These are phyloP conservation scores for Polysphondylium violaceum DNA, from an alignment of 78 protist genomes.

Conservation along the genomic window DNA sequence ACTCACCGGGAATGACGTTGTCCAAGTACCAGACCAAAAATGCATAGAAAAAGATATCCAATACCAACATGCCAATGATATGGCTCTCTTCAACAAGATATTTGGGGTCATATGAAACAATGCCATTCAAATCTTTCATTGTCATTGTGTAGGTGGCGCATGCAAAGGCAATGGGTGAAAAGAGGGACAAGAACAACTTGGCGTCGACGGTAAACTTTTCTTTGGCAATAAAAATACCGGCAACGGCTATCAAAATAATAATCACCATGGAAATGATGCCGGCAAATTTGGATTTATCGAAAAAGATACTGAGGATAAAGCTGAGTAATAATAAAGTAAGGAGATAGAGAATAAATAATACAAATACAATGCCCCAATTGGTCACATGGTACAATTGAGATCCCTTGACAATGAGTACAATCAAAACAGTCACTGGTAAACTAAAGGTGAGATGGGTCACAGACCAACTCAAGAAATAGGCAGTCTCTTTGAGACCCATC, in stretches of 20 bases:
- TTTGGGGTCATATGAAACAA: neutral
- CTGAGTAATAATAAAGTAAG: neutral
- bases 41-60: conserved; percentile 40
- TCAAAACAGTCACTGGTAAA: conserved; percentile 6
- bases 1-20: conserved; percentile 29
- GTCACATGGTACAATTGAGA: neutral
- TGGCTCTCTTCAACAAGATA: neutral
- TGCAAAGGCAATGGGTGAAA: conserved; percentile 34
- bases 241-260: neutral
- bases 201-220: neutral
- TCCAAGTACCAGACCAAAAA: conserved; percentile 50
- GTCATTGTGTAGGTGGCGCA: conserved; percentile 24
- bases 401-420: conserved; percentile 6
- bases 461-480: conserved; percentile 37
- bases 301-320: conserved; percentile 4
- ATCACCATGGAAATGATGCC: conserved; percentile 3
- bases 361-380: neutral
- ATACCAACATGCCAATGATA: conserved; percentile 38
- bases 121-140: neutral
- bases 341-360: neutral
- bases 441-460: neutral
- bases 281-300: conserved; percentile 50
- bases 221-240: conserved; percentile 31
- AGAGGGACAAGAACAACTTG: conserved; percentile 10
- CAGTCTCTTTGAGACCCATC: conserved; percentile 43